Evolutionary conservation across 495 filamentous ascomycete species (phyloP).

Genomic region (Viridothelium virens): DNA sequence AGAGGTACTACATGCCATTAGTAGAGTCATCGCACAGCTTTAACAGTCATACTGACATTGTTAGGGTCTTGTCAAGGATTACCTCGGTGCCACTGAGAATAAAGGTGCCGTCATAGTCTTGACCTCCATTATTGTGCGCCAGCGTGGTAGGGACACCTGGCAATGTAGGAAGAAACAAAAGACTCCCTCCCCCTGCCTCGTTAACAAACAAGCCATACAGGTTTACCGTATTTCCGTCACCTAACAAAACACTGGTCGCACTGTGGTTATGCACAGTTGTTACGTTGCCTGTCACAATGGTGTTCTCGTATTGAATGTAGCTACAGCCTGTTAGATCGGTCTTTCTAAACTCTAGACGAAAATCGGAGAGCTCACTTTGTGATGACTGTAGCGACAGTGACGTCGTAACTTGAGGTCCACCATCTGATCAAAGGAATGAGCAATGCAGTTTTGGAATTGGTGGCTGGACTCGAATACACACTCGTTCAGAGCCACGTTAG

Average conservation of each 20-base stretch:
- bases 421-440: background rate
- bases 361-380: background rate
- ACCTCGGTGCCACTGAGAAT: conserved; percentile 6
- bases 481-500: conserved; percentile 2
- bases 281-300: background rate
- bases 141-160: background rate
- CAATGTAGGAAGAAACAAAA: background rate
- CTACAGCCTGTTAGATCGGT: background rate
- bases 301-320: conserved; percentile 7
- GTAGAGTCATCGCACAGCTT: background rate
- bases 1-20: background rate
- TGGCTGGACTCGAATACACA: background rate
- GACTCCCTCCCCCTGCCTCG: background rate
- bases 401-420: conserved; percentile 9
- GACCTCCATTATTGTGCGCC: background rate
- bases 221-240: background rate
- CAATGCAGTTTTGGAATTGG: background rate
- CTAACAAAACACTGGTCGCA: background rate
- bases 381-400: conserved; percentile 2
- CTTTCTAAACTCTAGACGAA: background rate
- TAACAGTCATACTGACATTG: background rate
- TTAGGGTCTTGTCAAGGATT: background rate
- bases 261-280: background rate
- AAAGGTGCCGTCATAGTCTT: background rate
- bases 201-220: conserved; percentile 4